Conservation (phyloP, 2,329 filamentous ascomycete species). For the Keithomyces neogunnii region DNA sequence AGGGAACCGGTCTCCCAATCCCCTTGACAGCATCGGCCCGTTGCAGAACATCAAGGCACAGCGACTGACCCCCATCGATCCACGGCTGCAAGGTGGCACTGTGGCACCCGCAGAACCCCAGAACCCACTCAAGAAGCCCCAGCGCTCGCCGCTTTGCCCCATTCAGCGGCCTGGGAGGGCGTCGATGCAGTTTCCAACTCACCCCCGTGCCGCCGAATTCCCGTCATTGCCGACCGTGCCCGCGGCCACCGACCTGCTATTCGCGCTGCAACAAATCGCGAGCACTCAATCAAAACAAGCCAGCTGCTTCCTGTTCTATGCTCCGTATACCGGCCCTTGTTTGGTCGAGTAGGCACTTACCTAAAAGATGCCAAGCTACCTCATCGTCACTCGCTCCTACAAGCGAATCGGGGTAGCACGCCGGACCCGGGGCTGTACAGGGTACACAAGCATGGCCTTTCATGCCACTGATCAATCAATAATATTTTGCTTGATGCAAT, state of each 20-base stretch:
- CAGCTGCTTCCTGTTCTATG: background rate
- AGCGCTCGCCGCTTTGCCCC: background rate
- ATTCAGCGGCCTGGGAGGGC: background rate
- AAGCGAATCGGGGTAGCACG: too few relatives aligned
- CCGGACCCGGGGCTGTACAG: too few relatives aligned
- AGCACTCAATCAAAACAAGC: too few relatives aligned
- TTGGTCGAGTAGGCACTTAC: too few relatives aligned
- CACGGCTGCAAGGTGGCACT: background rate
- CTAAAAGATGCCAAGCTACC: background rate
- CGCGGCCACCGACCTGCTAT: background rate
- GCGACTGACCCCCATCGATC: too few relatives aligned
- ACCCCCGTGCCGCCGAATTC: slow-evolving; percentile 12
- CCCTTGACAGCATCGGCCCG: too few relatives aligned
- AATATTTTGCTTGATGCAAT: too few relatives aligned
- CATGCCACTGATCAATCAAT: too few relatives aligned
- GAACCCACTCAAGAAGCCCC: background rate
- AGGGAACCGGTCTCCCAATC: too few relatives aligned
- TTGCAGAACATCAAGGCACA: too few relatives aligned
- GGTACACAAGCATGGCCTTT: too few relatives aligned
- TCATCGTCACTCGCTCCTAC: too few relatives aligned
- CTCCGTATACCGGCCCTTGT: background rate
- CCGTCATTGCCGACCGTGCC: slow-evolving; percentile 6
- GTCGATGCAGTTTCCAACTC: background rate
- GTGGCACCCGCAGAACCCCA: background rate
- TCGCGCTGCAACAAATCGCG: background rate